Percentiles rank a stretch among this genome's conserved stretches.
phyloP scores from a whole-genome alignment of 441 rosid genomes.

The Cnidoscolus chayamansa region DNA sequence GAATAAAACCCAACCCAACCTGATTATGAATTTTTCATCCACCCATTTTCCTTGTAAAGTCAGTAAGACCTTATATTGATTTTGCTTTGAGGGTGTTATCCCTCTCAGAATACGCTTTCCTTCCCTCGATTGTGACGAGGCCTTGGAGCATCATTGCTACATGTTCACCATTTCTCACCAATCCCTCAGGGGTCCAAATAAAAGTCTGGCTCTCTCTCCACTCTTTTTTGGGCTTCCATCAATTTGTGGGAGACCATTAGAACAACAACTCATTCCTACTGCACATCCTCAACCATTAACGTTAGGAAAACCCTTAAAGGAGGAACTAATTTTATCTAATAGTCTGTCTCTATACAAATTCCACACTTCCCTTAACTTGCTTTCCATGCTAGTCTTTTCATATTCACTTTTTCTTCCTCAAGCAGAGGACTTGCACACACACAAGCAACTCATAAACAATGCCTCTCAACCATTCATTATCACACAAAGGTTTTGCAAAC shows the following conservation, averaged over 20 bases:
- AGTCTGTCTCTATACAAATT: conserved; percentile 22
- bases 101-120: conserved; percentile 1
- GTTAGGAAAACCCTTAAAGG: conserved; percentile 8
- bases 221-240: not conserved
- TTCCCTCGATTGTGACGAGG: not conserved
- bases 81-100: not conserved
- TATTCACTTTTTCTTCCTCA: conserved; percentile 16
- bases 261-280: conserved; percentile 15
- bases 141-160: not conserved
- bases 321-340: not conserved
- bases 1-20: not conserved
- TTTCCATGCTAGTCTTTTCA: conserved; percentile 21
- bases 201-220: not conserved
- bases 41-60: not conserved
- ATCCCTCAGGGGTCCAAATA: not conserved
- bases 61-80: not conserved
- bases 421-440: conserved; percentile 26
- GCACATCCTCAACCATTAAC: conserved; percentile 23
- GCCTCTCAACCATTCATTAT: conserved; percentile 25
- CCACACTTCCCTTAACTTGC: conserved; percentile 24
- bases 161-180: not conserved
- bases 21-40: conserved; percentile 7
- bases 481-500: conserved; percentile 20
- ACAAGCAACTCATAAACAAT: conserved; percentile 18
- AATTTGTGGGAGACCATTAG: not conserved